phyloP scores from a whole-genome alignment of 78 protist species.

The Diacronema lutheri region DNA sequence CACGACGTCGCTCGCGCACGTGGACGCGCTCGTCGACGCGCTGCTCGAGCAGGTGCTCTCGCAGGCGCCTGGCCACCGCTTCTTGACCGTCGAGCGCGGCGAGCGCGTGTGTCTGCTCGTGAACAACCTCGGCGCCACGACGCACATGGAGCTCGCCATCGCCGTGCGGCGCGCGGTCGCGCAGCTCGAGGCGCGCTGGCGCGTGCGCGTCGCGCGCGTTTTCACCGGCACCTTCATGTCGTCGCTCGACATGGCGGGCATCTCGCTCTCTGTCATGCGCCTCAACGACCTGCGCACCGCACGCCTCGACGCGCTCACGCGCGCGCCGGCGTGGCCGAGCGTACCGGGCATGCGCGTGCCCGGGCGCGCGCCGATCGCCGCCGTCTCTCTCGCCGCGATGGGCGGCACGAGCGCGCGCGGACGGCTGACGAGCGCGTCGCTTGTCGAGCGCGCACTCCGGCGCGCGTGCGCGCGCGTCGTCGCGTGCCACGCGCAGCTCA shows the following conservation, averaged over 20 bases:
- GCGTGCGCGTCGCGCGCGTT: not conserved
- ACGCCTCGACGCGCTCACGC: not conserved
- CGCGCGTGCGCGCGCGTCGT: not conserved
- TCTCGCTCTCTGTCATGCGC: not conserved
- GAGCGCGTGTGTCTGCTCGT: not conserved
- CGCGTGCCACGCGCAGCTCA: not conserved
- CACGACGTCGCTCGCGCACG: not conserved
- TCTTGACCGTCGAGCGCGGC: not conserved
- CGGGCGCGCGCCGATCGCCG: no score
- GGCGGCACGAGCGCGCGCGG: no score
- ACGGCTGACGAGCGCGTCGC: no score
- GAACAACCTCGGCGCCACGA: slow-evolving; percentile 21
- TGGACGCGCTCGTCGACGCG: not conserved
- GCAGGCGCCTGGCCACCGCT: not conserved
- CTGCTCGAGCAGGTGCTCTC: not conserved
- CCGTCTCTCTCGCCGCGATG: no score
- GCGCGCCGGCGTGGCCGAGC: not conserved
- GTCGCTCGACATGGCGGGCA: slow-evolving; percentile 18
- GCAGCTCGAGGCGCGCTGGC: not conserved
- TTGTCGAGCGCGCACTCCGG: no score
- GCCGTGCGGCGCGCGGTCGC: not conserved
- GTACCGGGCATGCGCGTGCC: no score
- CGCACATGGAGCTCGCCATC: not conserved
- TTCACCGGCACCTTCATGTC: slow-evolving; percentile 19
- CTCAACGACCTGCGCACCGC: not conserved